phyloP scores from a whole-genome alignment of 208 protist species.

The Acanthamoeba lenticulata region DNA sequence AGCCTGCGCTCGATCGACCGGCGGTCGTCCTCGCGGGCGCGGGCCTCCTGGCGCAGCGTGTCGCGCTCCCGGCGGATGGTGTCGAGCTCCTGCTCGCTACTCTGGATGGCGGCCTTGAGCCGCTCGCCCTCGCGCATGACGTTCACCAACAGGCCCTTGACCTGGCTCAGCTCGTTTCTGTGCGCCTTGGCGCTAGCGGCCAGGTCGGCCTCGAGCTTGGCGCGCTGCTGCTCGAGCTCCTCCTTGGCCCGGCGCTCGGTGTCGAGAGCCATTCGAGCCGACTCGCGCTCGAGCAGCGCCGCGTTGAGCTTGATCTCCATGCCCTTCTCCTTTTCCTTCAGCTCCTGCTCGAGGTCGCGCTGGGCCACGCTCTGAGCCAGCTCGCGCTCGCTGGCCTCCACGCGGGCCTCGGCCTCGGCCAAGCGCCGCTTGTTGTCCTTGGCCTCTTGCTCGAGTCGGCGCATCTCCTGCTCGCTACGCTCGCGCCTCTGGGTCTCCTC shows the following conservation, averaged over 20 bases:
- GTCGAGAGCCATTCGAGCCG: not conserved
- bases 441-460: not conserved
- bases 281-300: not conserved
- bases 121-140: slow-evolving; percentile 20
- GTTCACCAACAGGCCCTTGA: not conserved
- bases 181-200: not conserved
- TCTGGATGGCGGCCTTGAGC: not conserved
- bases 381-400: not conserved
- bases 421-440: not conserved
- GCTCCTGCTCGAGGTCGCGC: not conserved
- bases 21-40: not conserved
- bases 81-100: not conserved
- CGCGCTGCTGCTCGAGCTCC: not conserved
- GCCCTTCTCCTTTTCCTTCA: slow-evolving; percentile 30
- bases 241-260: not conserved
- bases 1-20: not conserved
- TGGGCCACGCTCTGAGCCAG: not conserved
- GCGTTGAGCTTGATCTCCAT: slow-evolving; percentile 21
- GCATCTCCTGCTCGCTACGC: not conserved
- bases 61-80: not conserved
- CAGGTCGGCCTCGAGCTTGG: not conserved
- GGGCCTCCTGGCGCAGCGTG: not conserved
- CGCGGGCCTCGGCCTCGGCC: not conserved
- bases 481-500: not conserved
- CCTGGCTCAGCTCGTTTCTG: not conserved